A percentile compares a stretch with the other conserved stretches of the same genome.
Conservation (phyloP, 2,329 filamentous ascomycete species). For the Chaetomiaceae sp. region DNA sequence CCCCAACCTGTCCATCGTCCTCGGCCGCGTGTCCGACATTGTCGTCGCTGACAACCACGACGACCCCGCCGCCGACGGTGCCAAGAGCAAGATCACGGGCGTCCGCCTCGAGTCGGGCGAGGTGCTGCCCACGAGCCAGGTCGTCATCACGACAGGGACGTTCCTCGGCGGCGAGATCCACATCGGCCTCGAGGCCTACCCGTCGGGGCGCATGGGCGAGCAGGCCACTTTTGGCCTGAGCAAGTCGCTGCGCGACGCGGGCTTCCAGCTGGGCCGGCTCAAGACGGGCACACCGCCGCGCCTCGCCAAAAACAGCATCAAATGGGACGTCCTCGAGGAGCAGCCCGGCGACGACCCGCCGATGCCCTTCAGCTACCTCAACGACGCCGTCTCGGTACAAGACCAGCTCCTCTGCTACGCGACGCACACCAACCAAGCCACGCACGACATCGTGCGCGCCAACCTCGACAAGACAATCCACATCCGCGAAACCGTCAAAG, state of each 20-base stretch:
- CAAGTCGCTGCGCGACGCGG: conserved; percentile 81
- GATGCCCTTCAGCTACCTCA: conserved; percentile 86
- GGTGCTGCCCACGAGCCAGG: conserved; percentile 70
- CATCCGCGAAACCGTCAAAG: conserved; percentile 90
- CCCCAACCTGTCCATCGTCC: conserved; percentile 71
- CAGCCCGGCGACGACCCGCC: conserved; percentile 84
- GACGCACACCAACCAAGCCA: conserved; percentile 78
- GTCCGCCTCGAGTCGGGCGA: conserved; percentile 85
- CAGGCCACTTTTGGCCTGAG: conserved; percentile 88
- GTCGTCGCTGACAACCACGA: conserved; percentile 61
- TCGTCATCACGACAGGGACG: conserved; percentile 94
- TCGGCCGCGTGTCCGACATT: conserved; percentile 90
- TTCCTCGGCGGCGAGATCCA: conserved; percentile 96
- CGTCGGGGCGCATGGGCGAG: conserved; percentile 89
- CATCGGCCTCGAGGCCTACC: conserved; percentile 78
- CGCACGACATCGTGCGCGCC: conserved; percentile 77
- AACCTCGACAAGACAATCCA: conserved; percentile 97
- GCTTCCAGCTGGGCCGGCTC: conserved; percentile 81
- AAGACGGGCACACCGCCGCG: conserved; percentile 96
- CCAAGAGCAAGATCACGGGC: conserved; percentile 72
- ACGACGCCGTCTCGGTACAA: conserved; percentile 70
- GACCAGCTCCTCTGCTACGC: conserved; percentile 82
- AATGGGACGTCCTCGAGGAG: conserved; percentile 65
- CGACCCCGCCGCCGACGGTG: conserved; percentile 38
- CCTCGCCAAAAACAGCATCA: conserved; percentile 74